Conservation (phyloP, 2,329 filamentous ascomycete genomes). For the Metarhizium album region DNA sequence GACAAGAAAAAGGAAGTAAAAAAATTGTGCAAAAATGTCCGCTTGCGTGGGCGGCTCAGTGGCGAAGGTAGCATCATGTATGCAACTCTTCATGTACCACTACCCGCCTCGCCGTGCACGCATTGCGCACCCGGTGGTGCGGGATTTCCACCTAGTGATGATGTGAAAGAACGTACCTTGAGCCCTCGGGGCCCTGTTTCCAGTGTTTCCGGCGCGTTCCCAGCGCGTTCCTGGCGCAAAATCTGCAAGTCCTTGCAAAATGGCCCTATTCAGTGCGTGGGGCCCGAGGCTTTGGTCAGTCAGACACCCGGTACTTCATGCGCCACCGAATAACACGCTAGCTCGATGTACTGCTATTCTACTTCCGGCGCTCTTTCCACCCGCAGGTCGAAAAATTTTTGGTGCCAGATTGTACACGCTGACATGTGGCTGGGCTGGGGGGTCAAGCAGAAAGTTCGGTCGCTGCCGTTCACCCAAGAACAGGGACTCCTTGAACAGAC, state of each 20-base stretch:
- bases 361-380: neutral
- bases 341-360: constrained; percentile 1
- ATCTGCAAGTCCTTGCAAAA: neutral
- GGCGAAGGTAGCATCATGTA: neutral
- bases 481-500: constrained; percentile 1
- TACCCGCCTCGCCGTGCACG: neutral
- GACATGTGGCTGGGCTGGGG: neutral
- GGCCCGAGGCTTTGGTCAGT: neutral
- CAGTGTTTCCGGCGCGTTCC: neutral
- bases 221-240: neutral
- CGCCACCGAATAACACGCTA: neutral
- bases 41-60: neutral
- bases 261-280: neutral
- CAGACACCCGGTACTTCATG: constrained; percentile 3
- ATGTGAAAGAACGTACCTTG: neutral
- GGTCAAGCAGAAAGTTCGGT: too few species aligned
- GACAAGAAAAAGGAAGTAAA: neutral
- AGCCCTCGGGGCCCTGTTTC: too few species aligned
- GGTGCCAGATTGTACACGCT: neutral
- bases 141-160: neutral
- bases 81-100: neutral
- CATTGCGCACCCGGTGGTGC: neutral
- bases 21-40: neutral
- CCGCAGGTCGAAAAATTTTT: neutral
- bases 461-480: neutral